Conservation (phyloP, 2,329 filamentous ascomycete genomes). For the Penicillium vulpinum region DNA sequence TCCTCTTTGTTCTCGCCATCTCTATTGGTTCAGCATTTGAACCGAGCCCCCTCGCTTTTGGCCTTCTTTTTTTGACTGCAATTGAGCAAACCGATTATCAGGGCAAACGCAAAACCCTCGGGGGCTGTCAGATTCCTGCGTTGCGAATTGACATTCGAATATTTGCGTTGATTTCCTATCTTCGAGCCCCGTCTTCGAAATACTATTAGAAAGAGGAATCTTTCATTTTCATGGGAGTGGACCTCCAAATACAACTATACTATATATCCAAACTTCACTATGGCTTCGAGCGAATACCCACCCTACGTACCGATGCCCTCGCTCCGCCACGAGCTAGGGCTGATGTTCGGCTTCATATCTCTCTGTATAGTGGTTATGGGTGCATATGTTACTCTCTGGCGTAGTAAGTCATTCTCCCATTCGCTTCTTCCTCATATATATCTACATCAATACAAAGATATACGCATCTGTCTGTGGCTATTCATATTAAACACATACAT, state of each 20-base stretch:
- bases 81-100: neutral
- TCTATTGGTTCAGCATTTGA: neutral
- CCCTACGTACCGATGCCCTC: slow-evolving; percentile 33
- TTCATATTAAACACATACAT: neutral
- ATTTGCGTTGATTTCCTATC: too few species aligned
- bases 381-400: slow-evolving; percentile 38
- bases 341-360: slow-evolving; percentile 42
- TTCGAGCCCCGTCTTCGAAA: too few species aligned
- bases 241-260: neutral
- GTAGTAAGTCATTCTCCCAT: slow-evolving; percentile 23
- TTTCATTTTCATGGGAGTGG: neutral
- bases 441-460: neutral
- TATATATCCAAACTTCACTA: neutral
- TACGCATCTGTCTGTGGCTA: too few species aligned
- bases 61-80: neutral
- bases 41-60: neutral
- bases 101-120: neutral
- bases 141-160: neutral
- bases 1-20: neutral
- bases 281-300: slow-evolving; percentile 15
- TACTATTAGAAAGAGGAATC: neutral
- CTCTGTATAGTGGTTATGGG: slow-evolving; percentile 36
- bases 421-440: neutral
- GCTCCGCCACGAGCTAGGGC: slow-evolving; percentile 39
- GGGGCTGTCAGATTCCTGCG: neutral